Evolutionary conservation across 2,329 filamentous ascomycete genomes (phyloP), one percentile per base, ranked within the genome.

Genomic region (Atkinsonella texensis): DNA sequence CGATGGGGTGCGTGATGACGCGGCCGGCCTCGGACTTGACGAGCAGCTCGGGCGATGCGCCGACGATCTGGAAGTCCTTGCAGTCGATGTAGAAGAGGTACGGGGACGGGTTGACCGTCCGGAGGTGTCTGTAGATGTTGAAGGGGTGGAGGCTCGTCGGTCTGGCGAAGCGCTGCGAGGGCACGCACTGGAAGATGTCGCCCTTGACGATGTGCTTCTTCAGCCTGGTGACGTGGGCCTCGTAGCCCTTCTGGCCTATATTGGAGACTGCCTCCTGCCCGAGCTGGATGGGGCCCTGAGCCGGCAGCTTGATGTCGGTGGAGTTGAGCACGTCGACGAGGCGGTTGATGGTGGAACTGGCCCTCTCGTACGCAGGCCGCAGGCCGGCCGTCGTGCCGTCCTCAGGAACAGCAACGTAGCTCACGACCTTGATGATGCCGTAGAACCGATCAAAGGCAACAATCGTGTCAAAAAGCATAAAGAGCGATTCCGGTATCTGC

Each of bases 21-120:
- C 88, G 80, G 28, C 89, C 88, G 40, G 77, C 78, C 64, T 95
- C 89, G 57, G 86, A 83, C 71, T 96, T 96, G 62, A 95, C 91
- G 45, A 98, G 81, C 55, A 97, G 80, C 70, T 98, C 93, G 1
- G 93, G 93, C 53, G 88, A 95, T 40, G 93, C 93, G 53, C 93
- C 93, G 12, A 98, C 85, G 58, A 98, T 90, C 66, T 96, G 87
- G 70, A 98, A 97, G 63, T 88, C 85, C 54, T 80, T 78, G 70
- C 91, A 97, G 67, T 93, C 83, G 55, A 98, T 81, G 70, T 90
- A 98, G 75, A 98, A 98, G 38, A 98, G 81, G 69, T 98, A 98
- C 0, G 93, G 93, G 9, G 89, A 95, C 0, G 93, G 93, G 66
- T 98, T 98, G 63, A 97, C 87, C n/a, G 89, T 95, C 56, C 93